Base-by-base conservation (phyloP, 495 filamentous ascomycete species). In the Emericellopsis terricola region DNA sequence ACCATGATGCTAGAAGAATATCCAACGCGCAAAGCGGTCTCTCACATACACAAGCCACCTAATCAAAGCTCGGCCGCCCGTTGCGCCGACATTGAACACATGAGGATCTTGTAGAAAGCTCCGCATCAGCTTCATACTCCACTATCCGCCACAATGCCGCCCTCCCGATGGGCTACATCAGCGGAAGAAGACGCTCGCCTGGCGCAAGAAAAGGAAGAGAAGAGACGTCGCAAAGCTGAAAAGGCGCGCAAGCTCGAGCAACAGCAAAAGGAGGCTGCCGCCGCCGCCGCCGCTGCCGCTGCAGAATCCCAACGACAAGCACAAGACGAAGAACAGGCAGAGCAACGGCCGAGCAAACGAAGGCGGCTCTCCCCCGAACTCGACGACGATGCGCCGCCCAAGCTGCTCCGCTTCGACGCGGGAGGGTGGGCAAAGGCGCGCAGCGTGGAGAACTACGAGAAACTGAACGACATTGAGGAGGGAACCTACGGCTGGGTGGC, bases 401-500 rank as follows among this genome's bases (percentile, higher is more conserved):
- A 64, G 33, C 64, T 91, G 10, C 55, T 94, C 15, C 70, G 79
- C 13, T 89, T 87, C 51, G 67, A 76, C 16, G 57, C 64, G 29
- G 64, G 65, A 15, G 58, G 63, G 51, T 91, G 86, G 69, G 69
- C 70, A 23, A 71, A 71, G 28, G 81, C 78, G 47, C 66, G 83
- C 42, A 77, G 81, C 59, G 76, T 93, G 31, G 78, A 87, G 51
- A 78, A 85, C 50, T 96, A 85, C 53, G 81, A 93, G 51, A 76
- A 75, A 39, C 59, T 97, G 40, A 97, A 97, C 47, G 79, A 89
- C 54, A 97, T 97, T 46, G 89, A 96, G 51, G 89, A 97, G 53
- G 89, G 89, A 34, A 79, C 82, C 1, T 97, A 96, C 57, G 89
- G 89, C 33, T 86, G 75, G 71, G 89, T 97, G 3, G 86, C 87